phyloP scores from a whole-genome alignment of 169 alveolate genomes.

The Babesia divergens region DNA sequence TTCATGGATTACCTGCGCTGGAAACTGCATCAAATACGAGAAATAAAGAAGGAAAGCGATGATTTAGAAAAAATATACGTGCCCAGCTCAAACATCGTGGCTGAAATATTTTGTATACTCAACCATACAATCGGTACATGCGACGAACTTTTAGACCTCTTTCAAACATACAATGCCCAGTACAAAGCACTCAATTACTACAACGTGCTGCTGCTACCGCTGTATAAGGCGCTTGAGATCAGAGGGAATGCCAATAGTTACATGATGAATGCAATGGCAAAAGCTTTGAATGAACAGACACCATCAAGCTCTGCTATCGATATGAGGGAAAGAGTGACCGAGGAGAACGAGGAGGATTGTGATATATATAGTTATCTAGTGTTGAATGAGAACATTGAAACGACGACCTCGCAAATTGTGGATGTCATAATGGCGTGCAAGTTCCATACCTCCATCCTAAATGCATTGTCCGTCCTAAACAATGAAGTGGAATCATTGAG shows the following conservation, averaged over 20 bases:
- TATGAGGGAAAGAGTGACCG: conserved; percentile 16
- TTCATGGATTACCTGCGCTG: conserved; percentile 59
- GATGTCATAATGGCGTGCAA: conserved; percentile 40
- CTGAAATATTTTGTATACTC: conserved; percentile 58
- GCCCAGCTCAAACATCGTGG: conserved; percentile 37
- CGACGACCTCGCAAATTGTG: conserved; percentile 48
- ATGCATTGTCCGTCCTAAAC: conserved; percentile 30
- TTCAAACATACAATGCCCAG: conserved; percentile 35
- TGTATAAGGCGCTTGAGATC: conserved; percentile 34
- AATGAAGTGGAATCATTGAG: conserved; percentile 34
- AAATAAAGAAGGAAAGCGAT: neutral
- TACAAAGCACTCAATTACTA: conserved; percentile 41
- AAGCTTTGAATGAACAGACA: neutral
- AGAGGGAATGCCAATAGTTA: neutral
- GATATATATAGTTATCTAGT: conserved; percentile 36
- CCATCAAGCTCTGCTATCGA: neutral
- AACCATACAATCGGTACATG: conserved; percentile 49
- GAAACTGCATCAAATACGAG: conserved; percentile 43
- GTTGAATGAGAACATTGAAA: conserved; percentile 52
- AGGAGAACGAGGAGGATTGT: conserved; percentile 16
- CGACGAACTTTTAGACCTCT: conserved; percentile 55
- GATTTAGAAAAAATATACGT: conserved; percentile 12
- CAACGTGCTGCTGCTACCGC: conserved; percentile 57
- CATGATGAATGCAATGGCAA: neutral
- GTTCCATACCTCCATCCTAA: conserved; percentile 20